Evolutionary conservation across 495 filamentous ascomycete species (phyloP).

Genomic region (Lepraria neglecta): DNA sequence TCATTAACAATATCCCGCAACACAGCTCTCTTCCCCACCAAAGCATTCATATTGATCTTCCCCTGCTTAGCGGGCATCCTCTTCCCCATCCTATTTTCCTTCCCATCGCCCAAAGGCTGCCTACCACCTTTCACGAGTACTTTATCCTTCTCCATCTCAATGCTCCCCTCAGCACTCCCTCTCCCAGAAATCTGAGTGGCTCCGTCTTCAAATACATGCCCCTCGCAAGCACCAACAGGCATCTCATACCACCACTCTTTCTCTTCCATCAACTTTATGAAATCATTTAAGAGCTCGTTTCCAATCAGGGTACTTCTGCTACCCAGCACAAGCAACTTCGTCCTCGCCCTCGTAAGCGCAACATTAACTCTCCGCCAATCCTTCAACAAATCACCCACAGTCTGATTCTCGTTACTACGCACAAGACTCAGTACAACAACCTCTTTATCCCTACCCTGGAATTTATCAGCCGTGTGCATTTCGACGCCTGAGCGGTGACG

Average conservation of each 20-base stretch:
- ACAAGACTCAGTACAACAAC: slow-evolving; percentile 81
- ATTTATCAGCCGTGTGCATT: slow-evolving; percentile 93
- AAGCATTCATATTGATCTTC: slow-evolving; percentile 20
- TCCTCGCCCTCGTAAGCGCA: slow-evolving; percentile 83
- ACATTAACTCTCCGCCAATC: slow-evolving; percentile 95
- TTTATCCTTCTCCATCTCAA: slow-evolving; percentile 10
- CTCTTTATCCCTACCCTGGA: slow-evolving; percentile 93
- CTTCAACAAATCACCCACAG: slow-evolving; percentile 79
- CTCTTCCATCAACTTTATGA: slow-evolving; percentile 68
- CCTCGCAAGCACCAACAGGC: slow-evolving; percentile 51
- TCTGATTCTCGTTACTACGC: slow-evolving; percentile 70
- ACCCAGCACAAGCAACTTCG: slow-evolving; percentile 82
- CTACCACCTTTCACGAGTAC: slow-evolving; percentile 5
- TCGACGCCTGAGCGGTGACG: slow-evolving; percentile 59
- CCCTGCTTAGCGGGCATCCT: slow-evolving; percentile 23
- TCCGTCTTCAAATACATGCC: slow-evolving; percentile 57
- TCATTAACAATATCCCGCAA: slow-evolving; percentile 52
- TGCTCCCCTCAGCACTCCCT: slow-evolving; percentile 14
- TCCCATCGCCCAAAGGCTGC: slow-evolving; percentile 14
- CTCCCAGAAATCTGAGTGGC: slow-evolving; percentile 35
- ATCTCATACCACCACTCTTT: slow-evolving; percentile 72
- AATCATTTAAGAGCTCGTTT: slow-evolving; percentile 68
- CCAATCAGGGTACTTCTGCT: slow-evolving; percentile 68
- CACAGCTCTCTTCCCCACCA: slow-evolving; percentile 42
- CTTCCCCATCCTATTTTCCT: slow-evolving; percentile 15